phyloP scores from a whole-genome alignment of 257 asterid genomes.

The Datura wrightii region DNA sequence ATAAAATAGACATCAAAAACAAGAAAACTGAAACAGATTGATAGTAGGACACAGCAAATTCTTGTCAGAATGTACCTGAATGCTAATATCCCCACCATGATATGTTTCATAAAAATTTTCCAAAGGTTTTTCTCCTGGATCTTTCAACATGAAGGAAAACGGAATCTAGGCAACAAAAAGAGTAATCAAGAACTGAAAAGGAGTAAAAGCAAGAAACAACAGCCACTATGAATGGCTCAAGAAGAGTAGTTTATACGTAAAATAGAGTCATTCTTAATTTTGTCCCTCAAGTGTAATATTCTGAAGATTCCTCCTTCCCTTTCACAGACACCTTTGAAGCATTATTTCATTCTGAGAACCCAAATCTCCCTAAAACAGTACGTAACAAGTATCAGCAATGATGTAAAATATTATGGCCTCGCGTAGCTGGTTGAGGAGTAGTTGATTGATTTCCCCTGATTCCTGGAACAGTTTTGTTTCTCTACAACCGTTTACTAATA shows the following conservation, averaged over 20 bases:
- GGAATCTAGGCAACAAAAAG: constrained; percentile 55
- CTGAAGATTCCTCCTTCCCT: neutral
- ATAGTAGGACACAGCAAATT: constrained; percentile 23
- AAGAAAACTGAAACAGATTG: constrained; percentile 31
- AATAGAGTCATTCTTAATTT: neutral
- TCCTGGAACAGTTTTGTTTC: constrained; percentile 7
- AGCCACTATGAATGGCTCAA: neutral
- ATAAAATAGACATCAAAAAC: constrained; percentile 46
- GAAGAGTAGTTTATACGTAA: neutral
- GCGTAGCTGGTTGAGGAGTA: neutral
- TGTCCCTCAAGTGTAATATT: neutral
- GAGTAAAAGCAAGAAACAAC: constrained; percentile 27
- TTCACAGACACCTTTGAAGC: constrained; percentile 4
- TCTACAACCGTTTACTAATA: neutral
- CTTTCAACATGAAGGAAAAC: constrained; percentile 70
- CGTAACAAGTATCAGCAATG: neutral
- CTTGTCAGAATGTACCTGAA: constrained; percentile 59
- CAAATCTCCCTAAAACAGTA: neutral
- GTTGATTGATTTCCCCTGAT: neutral
- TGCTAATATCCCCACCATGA: constrained; percentile 79
- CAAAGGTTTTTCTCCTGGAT: constrained; percentile 52
- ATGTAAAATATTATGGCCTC: neutral
- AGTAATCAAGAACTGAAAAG: neutral
- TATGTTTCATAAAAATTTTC: constrained; percentile 79
- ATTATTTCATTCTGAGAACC: neutral